A percentile compares a stretch with the other conserved stretches of the same genome.
Evolutionary conservation across 208 protist genomes (phyloP).

Genomic region (Jaenimonas drosophilae): DNA sequence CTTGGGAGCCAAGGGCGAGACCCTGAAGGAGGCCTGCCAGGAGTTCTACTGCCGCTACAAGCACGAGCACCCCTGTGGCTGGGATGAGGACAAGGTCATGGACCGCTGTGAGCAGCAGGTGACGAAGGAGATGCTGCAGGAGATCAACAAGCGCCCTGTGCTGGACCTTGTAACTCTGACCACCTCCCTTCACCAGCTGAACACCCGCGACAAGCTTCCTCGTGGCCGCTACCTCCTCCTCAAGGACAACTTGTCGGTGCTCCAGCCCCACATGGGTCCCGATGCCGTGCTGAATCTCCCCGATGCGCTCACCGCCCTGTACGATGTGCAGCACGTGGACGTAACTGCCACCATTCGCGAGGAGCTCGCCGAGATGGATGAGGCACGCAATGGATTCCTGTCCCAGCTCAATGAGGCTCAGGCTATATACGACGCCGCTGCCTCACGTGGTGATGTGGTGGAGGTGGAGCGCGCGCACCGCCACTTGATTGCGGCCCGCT

Average conservation of each 20-base stretch:
- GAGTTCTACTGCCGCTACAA: constrained; percentile 43
- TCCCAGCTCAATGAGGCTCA: constrained; percentile 35
- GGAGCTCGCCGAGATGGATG: constrained; percentile 57
- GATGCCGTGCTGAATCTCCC: constrained; percentile 28
- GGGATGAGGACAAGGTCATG: constrained; percentile 58
- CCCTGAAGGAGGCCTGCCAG: constrained; percentile 12
- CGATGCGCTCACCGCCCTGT: constrained; percentile 38
- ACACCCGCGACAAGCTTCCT: constrained; percentile 23
- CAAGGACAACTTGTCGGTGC: constrained; percentile 38
- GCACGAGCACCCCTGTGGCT: constrained; percentile 57
- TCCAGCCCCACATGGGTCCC: constrained; percentile 34
- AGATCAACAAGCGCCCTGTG: constrained; percentile 23
- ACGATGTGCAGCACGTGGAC: constrained; percentile 68
- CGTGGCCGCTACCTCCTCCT: constrained; percentile 50
- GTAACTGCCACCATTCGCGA: constrained; percentile 36
- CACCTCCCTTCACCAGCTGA: constrained; percentile 30
- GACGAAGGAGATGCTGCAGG: constrained; percentile 23
- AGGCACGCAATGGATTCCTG: constrained; percentile 16
- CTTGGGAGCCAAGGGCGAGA: constrained; percentile 23
- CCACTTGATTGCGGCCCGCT: constrained; percentile 65
- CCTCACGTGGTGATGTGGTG: constrained; percentile 41
- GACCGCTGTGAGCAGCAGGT: constrained; percentile 49
- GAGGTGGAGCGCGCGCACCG: constrained; percentile 66
- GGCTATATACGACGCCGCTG: constrained; percentile 28
- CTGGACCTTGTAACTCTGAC: constrained; percentile 32